phyloP scores from a whole-genome alignment of 2,329 filamentous ascomycete species.

The Nemania abortiva region DNA sequence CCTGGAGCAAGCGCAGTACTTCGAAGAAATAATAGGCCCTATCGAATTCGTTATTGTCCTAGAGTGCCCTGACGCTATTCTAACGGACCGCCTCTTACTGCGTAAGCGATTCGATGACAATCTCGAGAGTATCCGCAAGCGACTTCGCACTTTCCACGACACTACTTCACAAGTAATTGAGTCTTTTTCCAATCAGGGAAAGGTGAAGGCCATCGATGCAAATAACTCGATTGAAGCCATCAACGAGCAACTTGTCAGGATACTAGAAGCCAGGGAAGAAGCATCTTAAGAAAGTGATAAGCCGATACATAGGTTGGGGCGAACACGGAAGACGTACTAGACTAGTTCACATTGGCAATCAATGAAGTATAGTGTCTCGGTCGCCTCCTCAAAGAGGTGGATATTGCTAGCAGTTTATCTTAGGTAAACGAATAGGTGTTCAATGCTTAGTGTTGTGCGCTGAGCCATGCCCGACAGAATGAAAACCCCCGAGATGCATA shows the following conservation, averaged over 20 bases:
- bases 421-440: too few relatives aligned
- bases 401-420: too few relatives aligned
- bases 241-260: not conserved
- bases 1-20: conserved; percentile 8
- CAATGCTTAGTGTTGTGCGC: too few relatives aligned
- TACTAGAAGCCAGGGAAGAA: not conserved
- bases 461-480: too few relatives aligned
- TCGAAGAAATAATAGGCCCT: not conserved
- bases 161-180: conserved; percentile 14
- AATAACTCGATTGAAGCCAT: conserved; percentile 4
- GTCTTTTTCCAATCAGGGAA: not conserved
- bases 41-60: conserved; percentile 17
- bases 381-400: too few relatives aligned
- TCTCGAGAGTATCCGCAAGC: conserved; percentile 10
- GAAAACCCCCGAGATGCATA: too few relatives aligned
- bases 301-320: too few relatives aligned
- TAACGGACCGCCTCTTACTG: conserved; percentile 3
- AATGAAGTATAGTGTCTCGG: too few relatives aligned
- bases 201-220: not conserved
- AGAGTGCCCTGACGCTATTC: conserved; percentile 7
- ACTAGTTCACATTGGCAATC: too few relatives aligned
- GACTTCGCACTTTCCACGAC: conserved; percentile 7
- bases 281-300: too few relatives aligned
- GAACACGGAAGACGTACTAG: too few relatives aligned
- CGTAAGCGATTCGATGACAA: conserved; percentile 19